These are phyloP conservation scores for Geoglossum cookeanum DNA, from an alignment of 2,329 filamentous ascomycete species.

Conservation along the genomic window DNA sequence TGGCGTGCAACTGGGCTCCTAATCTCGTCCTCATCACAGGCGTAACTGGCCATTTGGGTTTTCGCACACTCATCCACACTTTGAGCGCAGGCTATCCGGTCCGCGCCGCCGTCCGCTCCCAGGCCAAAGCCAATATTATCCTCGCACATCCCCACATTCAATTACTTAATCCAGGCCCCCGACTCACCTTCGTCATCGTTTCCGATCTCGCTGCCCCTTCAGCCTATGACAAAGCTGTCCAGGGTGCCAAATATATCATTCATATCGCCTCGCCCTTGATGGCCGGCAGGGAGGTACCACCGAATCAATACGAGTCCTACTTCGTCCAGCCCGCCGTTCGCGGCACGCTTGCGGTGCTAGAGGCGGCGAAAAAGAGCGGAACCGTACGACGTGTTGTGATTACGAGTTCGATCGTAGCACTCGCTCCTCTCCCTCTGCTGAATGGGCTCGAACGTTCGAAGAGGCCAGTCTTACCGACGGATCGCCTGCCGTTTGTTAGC, in stretches of 20 bases:
- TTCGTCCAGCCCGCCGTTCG: constrained; percentile 36
- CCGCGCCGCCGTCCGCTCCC: not conserved
- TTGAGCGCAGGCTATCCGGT: not conserved
- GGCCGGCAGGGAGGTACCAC: constrained; percentile 21
- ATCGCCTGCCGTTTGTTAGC: constrained; percentile 32
- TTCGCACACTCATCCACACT: not conserved
- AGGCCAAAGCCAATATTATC: not conserved
- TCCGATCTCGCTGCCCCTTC: constrained; percentile 9
- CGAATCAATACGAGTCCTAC: constrained; percentile 18
- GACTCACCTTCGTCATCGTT: constrained; percentile 1
- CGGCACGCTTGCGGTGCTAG: constrained; percentile 16
- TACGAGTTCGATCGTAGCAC: constrained; percentile 22
- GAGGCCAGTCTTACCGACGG: constrained; percentile 14
- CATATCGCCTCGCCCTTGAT: constrained; percentile 44
- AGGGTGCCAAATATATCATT: constrained; percentile 29
- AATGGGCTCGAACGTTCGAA: constrained; percentile 4
- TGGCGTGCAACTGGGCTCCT: not conserved
- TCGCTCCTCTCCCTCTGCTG: constrained; percentile 19
- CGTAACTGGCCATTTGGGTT: not conserved
- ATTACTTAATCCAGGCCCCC: not conserved
- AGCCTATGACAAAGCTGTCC: not conserved
- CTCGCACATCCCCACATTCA: not conserved
- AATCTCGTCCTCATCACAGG: not conserved
- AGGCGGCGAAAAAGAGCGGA: not conserved
- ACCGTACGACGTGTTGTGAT: constrained; percentile 11